These are phyloP conservation scores for Luvunga scandens DNA, from an alignment of 345 rosid species.

Conservation along the genomic window DNA sequence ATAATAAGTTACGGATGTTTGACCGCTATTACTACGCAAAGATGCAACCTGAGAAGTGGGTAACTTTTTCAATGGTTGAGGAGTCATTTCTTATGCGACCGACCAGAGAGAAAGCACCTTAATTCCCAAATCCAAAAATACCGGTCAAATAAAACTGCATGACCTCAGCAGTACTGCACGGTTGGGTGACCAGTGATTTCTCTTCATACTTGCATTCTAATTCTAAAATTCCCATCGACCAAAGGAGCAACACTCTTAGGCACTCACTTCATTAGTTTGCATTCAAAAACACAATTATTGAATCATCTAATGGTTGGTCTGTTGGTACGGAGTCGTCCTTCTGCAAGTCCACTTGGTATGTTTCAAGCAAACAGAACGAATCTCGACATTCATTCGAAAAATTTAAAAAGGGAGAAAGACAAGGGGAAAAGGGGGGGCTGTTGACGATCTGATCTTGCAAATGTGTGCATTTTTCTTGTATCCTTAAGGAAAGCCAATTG, in stretches of 20 bases:
- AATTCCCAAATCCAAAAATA: neutral
- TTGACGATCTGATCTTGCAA: no score
- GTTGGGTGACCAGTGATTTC: neutral
- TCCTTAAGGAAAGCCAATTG: no score
- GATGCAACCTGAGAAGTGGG: slow-evolving; percentile 16
- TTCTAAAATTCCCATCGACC: neutral
- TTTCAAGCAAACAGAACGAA: no score
- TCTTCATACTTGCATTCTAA: neutral
- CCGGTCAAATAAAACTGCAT: neutral
- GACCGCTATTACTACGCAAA: slow-evolving; percentile 5
- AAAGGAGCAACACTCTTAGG: neutral
- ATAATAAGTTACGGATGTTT: neutral
- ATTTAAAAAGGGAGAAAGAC: no score
- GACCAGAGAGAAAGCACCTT: neutral
- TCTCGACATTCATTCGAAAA: no score
- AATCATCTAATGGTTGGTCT: neutral
- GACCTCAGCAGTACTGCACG: neutral
- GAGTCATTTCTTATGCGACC: slow-evolving; percentile 22
- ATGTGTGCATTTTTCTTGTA: no score
- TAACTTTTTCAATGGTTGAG: slow-evolving; percentile 24
- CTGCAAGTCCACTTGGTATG: no score
- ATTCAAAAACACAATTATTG: neutral
- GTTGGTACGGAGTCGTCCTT: slow-evolving; percentile 6
- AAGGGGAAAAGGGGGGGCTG: no score
- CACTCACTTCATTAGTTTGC: slow-evolving; percentile 4